Evolutionary conservation across 805 yeast genomes (phyloP).

Genomic region (Candida odintsovae): DNA sequence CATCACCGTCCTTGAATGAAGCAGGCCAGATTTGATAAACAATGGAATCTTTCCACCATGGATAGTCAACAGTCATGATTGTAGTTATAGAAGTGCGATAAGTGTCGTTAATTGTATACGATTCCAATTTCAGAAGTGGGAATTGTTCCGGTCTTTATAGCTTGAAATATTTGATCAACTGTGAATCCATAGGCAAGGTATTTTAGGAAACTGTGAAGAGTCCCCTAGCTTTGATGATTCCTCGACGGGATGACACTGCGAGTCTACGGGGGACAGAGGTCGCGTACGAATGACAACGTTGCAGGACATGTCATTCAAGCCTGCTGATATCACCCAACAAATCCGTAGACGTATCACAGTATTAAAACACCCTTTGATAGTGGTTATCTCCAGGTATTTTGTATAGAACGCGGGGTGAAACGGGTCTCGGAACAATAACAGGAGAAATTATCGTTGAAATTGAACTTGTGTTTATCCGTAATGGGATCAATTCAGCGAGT

Average conservation of each 20-base stretch:
- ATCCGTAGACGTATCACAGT: neutral
- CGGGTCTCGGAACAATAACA: neutral
- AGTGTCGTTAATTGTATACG: neutral
- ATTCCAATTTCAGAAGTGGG: neutral
- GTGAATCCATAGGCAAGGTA: too few relatives aligned
- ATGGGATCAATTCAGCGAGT: neutral
- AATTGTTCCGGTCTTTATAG: neutral
- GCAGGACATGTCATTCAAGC: neutral
- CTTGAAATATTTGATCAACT: too few relatives aligned
- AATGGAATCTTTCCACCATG: slow-evolving; percentile 53
- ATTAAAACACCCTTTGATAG: too few relatives aligned
- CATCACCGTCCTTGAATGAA: slow-evolving; percentile 51
- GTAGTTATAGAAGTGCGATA: neutral
- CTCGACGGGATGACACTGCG: neutral
- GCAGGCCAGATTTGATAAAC: slow-evolving; percentile 61
- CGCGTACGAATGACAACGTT: neutral
- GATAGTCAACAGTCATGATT: slow-evolving; percentile 9
- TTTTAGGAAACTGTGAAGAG: neutral
- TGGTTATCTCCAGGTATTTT: too few relatives aligned
- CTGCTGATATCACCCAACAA: neutral
- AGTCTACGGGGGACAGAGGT: neutral
- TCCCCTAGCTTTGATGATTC: neutral
- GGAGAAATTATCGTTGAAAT: neutral
- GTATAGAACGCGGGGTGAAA: neutral
- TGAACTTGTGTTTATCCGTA: neutral